phyloP scores from a whole-genome alignment of 1,284 basidiomycete species.

The Ceraceosorus guamensis region DNA sequence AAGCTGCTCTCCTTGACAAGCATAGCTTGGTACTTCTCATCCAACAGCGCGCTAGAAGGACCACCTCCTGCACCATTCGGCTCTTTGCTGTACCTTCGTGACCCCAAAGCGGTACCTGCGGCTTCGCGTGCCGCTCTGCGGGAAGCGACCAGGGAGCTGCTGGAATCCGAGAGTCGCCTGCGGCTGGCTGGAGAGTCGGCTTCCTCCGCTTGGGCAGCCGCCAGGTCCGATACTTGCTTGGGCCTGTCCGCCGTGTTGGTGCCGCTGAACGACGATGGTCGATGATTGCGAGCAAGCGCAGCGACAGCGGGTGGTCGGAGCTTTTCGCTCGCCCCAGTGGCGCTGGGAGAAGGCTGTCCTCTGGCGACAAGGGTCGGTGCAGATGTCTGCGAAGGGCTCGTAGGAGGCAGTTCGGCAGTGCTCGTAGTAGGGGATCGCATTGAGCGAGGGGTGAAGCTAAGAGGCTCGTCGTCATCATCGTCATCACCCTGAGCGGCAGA shows the following conservation, averaged over 20 bases:
- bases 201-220: not conserved
- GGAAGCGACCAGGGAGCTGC: not conserved
- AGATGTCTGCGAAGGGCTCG: constrained; percentile 11
- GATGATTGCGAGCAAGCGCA: not conserved
- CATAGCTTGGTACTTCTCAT: constrained; percentile 29
- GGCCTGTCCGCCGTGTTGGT: constrained; percentile 1
- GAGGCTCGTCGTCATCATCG: constrained; percentile 36
- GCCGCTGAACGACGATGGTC: not conserved
- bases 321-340: not conserved
- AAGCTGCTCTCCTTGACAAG: constrained; percentile 46
- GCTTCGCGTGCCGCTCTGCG: constrained; percentile 7
- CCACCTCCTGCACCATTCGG: constrained; percentile 1
- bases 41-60: constrained; percentile 15
- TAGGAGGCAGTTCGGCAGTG: constrained; percentile 14
- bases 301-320: not conserved
- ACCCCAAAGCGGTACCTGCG: not conserved
- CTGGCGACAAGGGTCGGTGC: constrained; percentile 6
- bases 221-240: not conserved
- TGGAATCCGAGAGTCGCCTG: not conserved
- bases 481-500: constrained; percentile 18
- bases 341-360: not conserved
- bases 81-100: constrained; percentile 5
- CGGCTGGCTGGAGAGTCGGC: not conserved
- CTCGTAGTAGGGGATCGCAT: constrained; percentile 20
- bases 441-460: constrained; percentile 35